Conservation (phyloP, 208 protist species). For the Phytomonas sp. region DNA sequence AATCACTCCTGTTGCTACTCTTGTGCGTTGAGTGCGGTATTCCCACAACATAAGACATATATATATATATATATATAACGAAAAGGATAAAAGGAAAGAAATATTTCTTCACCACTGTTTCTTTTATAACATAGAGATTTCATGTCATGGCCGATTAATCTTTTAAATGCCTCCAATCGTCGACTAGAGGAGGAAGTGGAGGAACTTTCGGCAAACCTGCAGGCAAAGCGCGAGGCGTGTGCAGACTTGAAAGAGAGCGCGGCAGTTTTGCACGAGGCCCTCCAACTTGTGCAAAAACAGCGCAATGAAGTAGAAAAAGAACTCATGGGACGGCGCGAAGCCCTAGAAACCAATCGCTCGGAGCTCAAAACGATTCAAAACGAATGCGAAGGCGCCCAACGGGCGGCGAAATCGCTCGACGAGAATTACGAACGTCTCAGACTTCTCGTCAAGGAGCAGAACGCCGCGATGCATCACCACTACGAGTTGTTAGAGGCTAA, state of each 20-base stretch:
- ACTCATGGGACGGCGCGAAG: slow-evolving; percentile 10
- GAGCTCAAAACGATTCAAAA: slow-evolving; percentile 19
- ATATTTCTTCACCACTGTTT: neutral
- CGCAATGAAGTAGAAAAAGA: slow-evolving; percentile 13
- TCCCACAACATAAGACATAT: slow-evolving; percentile 12
- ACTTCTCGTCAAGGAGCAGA: slow-evolving; percentile 9
- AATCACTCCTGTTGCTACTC: neutral
- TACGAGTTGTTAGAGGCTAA: slow-evolving; percentile 11
- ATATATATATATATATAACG: slow-evolving; percentile 9
- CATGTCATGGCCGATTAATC: slow-evolving; percentile 58
- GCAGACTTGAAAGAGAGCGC: slow-evolving; percentile 35
- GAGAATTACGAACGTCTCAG: slow-evolving; percentile 16
- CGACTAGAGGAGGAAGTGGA: slow-evolving; percentile 34
- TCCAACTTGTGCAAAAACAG: slow-evolving; percentile 23
- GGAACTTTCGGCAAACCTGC: slow-evolving; percentile 18
- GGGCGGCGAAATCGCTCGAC: slow-evolving; percentile 10
- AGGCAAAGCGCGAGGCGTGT: slow-evolving; percentile 22
- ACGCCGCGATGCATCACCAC: slow-evolving; percentile 12
- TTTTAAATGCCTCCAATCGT: slow-evolving; percentile 64
- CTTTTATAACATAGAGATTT: neutral
- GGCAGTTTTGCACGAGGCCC: slow-evolving; percentile 25
- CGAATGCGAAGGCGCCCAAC: slow-evolving; percentile 17
- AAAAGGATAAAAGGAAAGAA: neutral
- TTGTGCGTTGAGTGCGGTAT: neutral
- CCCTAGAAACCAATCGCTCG: slow-evolving; percentile 9